Evolutionary conservation across 352 stramenopile genomes (phyloP).

Genomic region (Phytophthora uliginosa): DNA sequence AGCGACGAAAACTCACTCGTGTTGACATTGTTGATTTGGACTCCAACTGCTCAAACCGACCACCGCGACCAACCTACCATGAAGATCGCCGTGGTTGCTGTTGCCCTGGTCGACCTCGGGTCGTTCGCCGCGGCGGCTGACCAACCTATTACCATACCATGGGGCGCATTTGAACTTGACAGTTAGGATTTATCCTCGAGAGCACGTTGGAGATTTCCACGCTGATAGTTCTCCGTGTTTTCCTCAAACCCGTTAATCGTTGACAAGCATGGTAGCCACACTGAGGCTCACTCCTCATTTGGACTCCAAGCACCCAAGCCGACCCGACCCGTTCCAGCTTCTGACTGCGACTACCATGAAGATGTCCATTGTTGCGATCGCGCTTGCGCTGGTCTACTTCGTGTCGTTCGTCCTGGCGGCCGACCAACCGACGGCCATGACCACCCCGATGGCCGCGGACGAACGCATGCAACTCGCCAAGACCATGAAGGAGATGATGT

Average conservation of each 20-base stretch:
- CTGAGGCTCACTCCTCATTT: background rate
- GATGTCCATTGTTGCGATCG: slow-evolving; percentile 3
- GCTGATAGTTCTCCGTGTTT: background rate
- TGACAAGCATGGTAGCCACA: too few species aligned
- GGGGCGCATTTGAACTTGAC: too few species aligned
- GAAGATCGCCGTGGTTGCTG: slow-evolving; percentile 10
- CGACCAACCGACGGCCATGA: slow-evolving; percentile 6
- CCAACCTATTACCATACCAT: background rate
- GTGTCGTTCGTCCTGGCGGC: slow-evolving; percentile 7
- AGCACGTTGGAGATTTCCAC: too few species aligned
- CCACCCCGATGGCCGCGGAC: background rate
- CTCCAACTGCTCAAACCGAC: slow-evolving; percentile 19
- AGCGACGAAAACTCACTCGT: background rate
- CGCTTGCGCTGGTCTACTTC: slow-evolving; percentile 10
- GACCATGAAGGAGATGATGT: slow-evolving; percentile 17
- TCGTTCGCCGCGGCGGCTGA: slow-evolving; percentile 22
- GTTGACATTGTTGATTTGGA: slow-evolving; percentile 33
- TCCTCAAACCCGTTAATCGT: background rate
- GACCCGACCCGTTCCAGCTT: background rate
- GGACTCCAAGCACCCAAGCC: slow-evolving; percentile 6
- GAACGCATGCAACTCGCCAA: slow-evolving; percentile 23
- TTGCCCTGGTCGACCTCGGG: slow-evolving; percentile 9
- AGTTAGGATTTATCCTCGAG: too few species aligned
- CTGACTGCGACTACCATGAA: slow-evolving; percentile 1
- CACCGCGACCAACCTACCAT: slow-evolving; percentile 15